Conservation (phyloP, 2,329 filamentous ascomycete species). For the Ophiocordyceps camponoti-leonardi region DNA sequence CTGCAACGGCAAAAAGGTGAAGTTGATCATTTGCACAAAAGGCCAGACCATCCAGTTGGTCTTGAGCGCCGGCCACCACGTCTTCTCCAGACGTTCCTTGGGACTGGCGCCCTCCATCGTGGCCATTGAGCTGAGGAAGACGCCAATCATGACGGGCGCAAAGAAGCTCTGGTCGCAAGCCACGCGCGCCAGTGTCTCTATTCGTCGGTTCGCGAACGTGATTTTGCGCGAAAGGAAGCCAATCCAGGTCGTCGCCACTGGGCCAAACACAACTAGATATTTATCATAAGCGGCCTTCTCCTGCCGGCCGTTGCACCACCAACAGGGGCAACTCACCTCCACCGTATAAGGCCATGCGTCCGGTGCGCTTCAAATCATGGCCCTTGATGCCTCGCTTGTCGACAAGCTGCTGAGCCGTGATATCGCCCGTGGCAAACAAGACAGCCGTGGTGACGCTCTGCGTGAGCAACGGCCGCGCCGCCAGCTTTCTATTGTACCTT, state of each 20-base stretch:
- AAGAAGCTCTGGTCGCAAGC: slow-evolving; percentile 68
- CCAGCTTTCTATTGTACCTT: slow-evolving; percentile 77
- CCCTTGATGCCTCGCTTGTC: slow-evolving; percentile 63
- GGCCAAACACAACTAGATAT: slow-evolving; percentile 70
- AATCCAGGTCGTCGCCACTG: slow-evolving; percentile 78
- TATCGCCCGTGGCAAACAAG: slow-evolving; percentile 83
- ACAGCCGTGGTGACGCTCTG: slow-evolving; percentile 82
- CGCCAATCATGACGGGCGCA: slow-evolving; percentile 64
- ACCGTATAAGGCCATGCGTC: slow-evolving; percentile 66
- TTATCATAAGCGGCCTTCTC: not conserved
- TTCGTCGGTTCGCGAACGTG: slow-evolving; percentile 42
- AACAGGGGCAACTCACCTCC: slow-evolving; percentile 35
- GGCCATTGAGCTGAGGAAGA: slow-evolving; percentile 76
- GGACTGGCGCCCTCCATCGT: slow-evolving; percentile 50
- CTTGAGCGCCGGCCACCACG: slow-evolving; percentile 53
- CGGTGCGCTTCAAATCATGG: slow-evolving; percentile 58
- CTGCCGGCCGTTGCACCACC: not conserved
- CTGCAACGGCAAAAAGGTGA: slow-evolving; percentile 69
- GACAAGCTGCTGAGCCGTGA: slow-evolving; percentile 78
- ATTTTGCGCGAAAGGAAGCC: slow-evolving; percentile 57
- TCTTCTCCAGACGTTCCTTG: slow-evolving; percentile 51
- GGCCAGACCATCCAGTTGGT: slow-evolving; percentile 88
- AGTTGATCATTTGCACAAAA: slow-evolving; percentile 69
- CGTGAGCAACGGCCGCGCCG: slow-evolving; percentile 69
- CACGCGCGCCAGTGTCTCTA: slow-evolving; percentile 63